Percentiles rank a stretch among this genome's conserved stretches.
These are phyloP conservation scores for Sordariomycetes sp. DNA, from an alignment of 2,329 filamentous ascomycete genomes.

Conservation along the genomic window DNA sequence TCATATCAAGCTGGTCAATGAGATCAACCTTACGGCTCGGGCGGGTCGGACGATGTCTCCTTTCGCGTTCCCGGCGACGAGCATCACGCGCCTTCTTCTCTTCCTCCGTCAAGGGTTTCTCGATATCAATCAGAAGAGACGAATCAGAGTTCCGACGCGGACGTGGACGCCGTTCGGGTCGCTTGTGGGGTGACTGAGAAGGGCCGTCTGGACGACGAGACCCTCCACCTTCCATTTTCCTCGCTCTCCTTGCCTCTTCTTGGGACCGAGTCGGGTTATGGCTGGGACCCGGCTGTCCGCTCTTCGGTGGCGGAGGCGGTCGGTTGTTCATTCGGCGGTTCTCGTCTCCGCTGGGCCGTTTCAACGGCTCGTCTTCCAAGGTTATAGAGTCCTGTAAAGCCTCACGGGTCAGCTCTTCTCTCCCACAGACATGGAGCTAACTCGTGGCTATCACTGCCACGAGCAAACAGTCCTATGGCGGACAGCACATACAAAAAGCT, in stretches of 20 bases:
- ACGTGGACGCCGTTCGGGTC: conserved; percentile 42
- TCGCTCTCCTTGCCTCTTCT: conserved; percentile 50
- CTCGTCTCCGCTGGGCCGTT: conserved; percentile 17
- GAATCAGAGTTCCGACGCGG: conserved; percentile 72
- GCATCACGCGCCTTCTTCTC: conserved; percentile 39
- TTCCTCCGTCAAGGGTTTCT: conserved; percentile 50
- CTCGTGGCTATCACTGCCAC: not conserved
- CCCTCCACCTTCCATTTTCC: conserved; percentile 23
- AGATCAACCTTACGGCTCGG: conserved; percentile 59
- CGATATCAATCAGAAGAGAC: conserved; percentile 48
- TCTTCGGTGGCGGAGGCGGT: not conserved
- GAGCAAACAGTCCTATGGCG: not conserved
- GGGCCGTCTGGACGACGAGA: conserved; percentile 16
- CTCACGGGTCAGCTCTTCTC: conserved; percentile 4
- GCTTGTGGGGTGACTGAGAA: conserved; percentile 26
- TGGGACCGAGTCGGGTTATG: conserved; percentile 57
- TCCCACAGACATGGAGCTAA: not conserved
- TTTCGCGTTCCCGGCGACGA: conserved; percentile 40
- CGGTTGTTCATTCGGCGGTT: conserved; percentile 4
- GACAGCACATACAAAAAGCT: conserved; percentile 61
- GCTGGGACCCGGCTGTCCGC: conserved; percentile 9
- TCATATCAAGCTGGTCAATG: conserved; percentile 94
- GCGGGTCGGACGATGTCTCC: conserved; percentile 35
- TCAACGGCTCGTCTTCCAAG: conserved; percentile 45
- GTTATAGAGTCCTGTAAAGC: conserved; percentile 52